Conservation (phyloP, 2,329 filamentous ascomycete genomes). For the Epichloe scottii region DNA sequence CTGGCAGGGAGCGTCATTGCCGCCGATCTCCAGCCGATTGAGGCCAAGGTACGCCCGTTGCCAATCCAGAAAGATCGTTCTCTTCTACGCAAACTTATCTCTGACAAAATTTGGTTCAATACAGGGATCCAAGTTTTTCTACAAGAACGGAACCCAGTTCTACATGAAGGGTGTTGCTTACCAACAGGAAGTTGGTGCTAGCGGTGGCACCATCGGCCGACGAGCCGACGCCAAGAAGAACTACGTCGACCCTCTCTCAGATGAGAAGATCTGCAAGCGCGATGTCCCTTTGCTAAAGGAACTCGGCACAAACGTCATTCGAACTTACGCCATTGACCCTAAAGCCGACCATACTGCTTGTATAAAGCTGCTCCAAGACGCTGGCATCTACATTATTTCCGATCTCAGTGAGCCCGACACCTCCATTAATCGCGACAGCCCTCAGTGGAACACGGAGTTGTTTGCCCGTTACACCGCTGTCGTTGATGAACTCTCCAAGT, state of each 20-base stretch:
- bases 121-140: constrained; percentile 79
- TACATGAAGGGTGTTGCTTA: constrained; percentile 93
- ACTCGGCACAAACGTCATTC: constrained; percentile 82
- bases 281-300: constrained; percentile 72
- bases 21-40: constrained; percentile 42
- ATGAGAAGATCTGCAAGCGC: constrained; percentile 59
- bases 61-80: neutral
- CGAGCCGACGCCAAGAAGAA: constrained; percentile 20
- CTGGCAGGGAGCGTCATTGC: constrained; percentile 29
- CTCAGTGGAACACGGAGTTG: constrained; percentile 67
- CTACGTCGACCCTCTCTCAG: constrained; percentile 75
- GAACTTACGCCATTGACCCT: constrained; percentile 87
- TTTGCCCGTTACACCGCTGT: constrained; percentile 75
- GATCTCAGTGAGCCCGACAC: constrained; percentile 71
- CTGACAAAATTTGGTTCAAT: constrained; percentile 3
- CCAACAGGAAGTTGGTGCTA: constrained; percentile 62
- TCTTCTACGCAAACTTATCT: neutral
- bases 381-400: constrained; percentile 89
- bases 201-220: constrained; percentile 33
- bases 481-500: constrained; percentile 67
- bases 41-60: constrained; percentile 48
- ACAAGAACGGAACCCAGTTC: constrained; percentile 54
- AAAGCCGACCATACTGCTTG: constrained; percentile 64
- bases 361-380: constrained; percentile 70
- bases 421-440: constrained; percentile 75